Evolutionary conservation across 192 early-diverging fungal genomes (phyloP).

Genomic region (Ambispora gerdemannii): DNA sequence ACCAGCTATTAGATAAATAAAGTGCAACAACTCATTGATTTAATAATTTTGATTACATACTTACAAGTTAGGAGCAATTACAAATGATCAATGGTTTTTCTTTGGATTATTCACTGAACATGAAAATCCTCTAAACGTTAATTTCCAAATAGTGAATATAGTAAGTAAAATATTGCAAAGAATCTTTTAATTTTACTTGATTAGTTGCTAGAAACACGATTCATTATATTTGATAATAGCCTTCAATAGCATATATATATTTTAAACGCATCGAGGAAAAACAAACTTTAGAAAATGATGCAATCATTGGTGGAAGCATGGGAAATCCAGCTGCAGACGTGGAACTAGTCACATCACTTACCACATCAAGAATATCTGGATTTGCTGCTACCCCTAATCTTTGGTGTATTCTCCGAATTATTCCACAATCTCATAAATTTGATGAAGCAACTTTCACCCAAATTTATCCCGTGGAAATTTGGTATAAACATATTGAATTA

Average conservation of each 20-base stretch:
- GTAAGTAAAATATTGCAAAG: background rate
- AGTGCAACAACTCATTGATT: no score
- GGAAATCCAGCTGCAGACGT: background rate
- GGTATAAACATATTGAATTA: background rate
- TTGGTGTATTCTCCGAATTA: constrained; percentile 24
- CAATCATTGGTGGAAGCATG: background rate
- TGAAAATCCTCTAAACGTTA: constrained; percentile 13
- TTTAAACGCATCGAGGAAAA: constrained; percentile 20
- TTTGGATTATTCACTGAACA: constrained; percentile 9
- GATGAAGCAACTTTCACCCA: background rate
- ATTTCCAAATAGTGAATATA: constrained; percentile 30
- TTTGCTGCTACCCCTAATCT: constrained; percentile 15
- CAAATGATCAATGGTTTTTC: constrained; percentile 19
- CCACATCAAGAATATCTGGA: constrained; percentile 1
- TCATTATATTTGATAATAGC: constrained; percentile 19
- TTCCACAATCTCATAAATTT: background rate
- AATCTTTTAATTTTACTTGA: background rate
- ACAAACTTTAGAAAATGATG: background rate
- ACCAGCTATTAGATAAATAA: background rate
- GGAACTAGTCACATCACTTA: background rate
- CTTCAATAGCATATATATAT: constrained; percentile 16
- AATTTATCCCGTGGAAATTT: constrained; percentile 21
- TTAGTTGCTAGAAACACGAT: background rate
- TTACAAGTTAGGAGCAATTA: constrained; percentile 14
- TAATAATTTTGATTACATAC: background rate